Evolutionary conservation across 129 eudicot species (phyloP).

Genomic region (Saussurea involucrata): DNA sequence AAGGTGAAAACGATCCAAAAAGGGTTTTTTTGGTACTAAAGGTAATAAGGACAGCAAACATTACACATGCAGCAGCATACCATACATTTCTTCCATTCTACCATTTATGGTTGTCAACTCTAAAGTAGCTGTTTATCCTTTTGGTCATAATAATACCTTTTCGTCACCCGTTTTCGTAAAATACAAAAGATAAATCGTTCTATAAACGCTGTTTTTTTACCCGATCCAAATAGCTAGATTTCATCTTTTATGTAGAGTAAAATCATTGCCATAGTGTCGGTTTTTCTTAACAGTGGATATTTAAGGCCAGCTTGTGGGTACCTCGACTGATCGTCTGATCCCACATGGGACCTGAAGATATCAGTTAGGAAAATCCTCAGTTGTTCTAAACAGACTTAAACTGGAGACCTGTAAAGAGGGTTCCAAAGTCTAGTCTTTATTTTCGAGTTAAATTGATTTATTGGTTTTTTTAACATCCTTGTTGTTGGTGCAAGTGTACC

Average conservation of each 20-base stretch:
- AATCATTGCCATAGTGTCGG: slow-evolving; percentile 3
- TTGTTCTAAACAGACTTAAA: neutral
- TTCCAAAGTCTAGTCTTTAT: neutral
- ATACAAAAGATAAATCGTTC: neutral
- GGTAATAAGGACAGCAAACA: slow-evolving; percentile 25
- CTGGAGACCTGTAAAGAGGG: neutral
- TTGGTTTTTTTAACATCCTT: too few relatives aligned
- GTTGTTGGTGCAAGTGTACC: too few relatives aligned
- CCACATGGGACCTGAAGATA: neutral
- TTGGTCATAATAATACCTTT: neutral
- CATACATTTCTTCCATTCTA: slow-evolving; percentile 8
- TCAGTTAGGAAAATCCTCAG: neutral
- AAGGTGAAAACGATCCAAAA: neutral
- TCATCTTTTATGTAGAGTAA: neutral
- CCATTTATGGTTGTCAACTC: slow-evolving; percentile 19
- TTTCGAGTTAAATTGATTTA: neutral
- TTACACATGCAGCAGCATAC: slow-evolving; percentile 27
- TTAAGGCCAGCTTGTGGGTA: neutral
- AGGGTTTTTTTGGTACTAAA: slow-evolving; percentile 13
- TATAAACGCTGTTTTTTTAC: neutral
- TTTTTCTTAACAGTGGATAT: neutral
- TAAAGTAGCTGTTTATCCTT: neutral
- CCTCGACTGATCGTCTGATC: neutral
- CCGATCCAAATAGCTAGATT: neutral
- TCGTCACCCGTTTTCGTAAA: neutral